Conservation (phyloP, 108 stramenopile species). For the Aureococcus anophagefferens region DNA sequence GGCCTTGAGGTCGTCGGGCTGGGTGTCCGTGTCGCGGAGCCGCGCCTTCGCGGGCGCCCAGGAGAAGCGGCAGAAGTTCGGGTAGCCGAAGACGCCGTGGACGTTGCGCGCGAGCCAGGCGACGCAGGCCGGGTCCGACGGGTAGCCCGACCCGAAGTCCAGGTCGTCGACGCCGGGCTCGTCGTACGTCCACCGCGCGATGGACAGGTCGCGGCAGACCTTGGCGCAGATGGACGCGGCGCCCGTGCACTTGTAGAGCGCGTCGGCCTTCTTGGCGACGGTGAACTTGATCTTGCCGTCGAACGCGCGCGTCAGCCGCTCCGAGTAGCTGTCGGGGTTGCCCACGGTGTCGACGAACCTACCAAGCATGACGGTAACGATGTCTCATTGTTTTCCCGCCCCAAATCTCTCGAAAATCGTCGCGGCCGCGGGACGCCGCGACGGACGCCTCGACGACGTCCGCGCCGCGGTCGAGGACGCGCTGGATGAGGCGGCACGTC, state of each 20-base stretch:
- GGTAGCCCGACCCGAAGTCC: slow-evolving; percentile 55
- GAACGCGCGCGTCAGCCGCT: slow-evolving; percentile 57
- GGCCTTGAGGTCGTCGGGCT: not conserved
- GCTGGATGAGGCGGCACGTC: slow-evolving; percentile 65
- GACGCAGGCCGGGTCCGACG: slow-evolving; percentile 62
- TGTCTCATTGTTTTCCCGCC: no score
- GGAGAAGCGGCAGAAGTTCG: slow-evolving; percentile 60
- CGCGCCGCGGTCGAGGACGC: slow-evolving; percentile 48
- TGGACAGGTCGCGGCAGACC: slow-evolving; percentile 56
- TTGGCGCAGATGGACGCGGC: slow-evolving; percentile 67
- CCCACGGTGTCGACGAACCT: slow-evolving; percentile 89
- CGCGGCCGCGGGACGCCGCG: no score
- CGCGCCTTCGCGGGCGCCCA: slow-evolving; percentile 55
- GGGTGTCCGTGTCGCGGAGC: not conserved
- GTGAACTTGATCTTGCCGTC: slow-evolving; percentile 56
- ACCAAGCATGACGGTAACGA: no score
- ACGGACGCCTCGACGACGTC: slow-evolving; percentile 43
- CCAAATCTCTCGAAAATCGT: no score
- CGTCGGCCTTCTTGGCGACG: slow-evolving; percentile 83
- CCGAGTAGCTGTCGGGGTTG: slow-evolving; percentile 51
- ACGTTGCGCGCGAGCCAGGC: slow-evolving; percentile 51
- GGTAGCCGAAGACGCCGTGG: slow-evolving; percentile 60
- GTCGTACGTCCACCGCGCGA: slow-evolving; percentile 54
- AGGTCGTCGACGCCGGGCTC: slow-evolving; percentile 14
- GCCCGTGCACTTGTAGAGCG: slow-evolving; percentile 71